These are phyloP conservation scores for Picochlorum sp. DNA, from an alignment of 139 green algal genomes.

Conservation along the genomic window DNA sequence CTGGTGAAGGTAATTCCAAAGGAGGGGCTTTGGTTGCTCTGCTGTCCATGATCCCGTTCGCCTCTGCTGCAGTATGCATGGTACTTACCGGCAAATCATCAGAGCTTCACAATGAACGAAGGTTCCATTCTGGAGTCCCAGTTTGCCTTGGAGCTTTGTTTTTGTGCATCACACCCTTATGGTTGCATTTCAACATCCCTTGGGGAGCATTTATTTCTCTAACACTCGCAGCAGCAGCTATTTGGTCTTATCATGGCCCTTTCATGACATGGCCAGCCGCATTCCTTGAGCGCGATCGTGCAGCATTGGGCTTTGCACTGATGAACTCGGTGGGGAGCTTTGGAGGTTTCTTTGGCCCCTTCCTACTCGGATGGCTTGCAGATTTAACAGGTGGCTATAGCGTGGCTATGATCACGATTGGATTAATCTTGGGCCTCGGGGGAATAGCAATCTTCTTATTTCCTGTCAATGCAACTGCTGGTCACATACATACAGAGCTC, in stretches of 20 bases:
- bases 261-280: slow-evolving; percentile 31
- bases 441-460: slow-evolving; percentile 15
- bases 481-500: too few relatives aligned
- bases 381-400: slow-evolving; percentile 5
- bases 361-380: slow-evolving; percentile 12
- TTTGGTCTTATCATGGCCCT: slow-evolving; percentile 23
- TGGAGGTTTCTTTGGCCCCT: slow-evolving; percentile 23
- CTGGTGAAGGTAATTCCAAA: neutral
- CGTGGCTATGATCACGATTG: slow-evolving; percentile 13
- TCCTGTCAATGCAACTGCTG: too few relatives aligned
- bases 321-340: slow-evolving; percentile 27
- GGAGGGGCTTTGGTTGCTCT: slow-evolving; percentile 6
- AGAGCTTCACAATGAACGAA: slow-evolving; percentile 13
- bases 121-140: slow-evolving; percentile 5
- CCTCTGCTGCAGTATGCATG: slow-evolving; percentile 8
- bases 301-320: slow-evolving; percentile 12
- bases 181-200: neutral
- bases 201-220: slow-evolving; percentile 13
- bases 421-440: neutral
- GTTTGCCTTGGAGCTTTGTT: slow-evolving; percentile 1
- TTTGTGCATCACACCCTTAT: slow-evolving; percentile 2
- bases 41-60: slow-evolving; percentile 11
- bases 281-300: slow-evolving; percentile 26
- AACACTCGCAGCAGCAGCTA: slow-evolving; percentile 1
- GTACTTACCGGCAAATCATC: slow-evolving; percentile 10